Evolutionary conservation across 2,329 filamentous ascomycete genomes (phyloP).

Genomic region (Colletotrichum liaoningense): DNA sequence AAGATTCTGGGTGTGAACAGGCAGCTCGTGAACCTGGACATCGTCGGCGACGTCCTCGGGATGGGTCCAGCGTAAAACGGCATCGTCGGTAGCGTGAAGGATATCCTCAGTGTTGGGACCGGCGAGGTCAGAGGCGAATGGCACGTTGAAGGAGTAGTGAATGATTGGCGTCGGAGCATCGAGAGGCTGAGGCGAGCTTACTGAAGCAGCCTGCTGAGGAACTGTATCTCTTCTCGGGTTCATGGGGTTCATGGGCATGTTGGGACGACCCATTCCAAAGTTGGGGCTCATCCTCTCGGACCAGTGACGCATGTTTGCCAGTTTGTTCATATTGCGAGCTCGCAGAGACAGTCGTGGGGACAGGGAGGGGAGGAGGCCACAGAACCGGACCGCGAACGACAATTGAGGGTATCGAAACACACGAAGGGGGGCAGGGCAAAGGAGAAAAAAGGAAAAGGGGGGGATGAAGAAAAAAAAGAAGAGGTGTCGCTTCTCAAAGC

Average conservation of each 20-base stretch:
- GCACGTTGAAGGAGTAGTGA: constrained; percentile 96
- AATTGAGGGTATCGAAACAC: constrained; percentile 33
- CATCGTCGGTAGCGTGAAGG: constrained; percentile 88
- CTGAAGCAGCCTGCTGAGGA: constrained; percentile 62
- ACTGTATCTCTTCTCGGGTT: constrained; percentile 69
- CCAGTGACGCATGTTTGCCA: constrained; percentile 80
- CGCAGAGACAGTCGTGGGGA: constrained; percentile 40
- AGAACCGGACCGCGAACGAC: constrained; percentile 29
- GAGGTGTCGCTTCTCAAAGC: constrained; percentile 34
- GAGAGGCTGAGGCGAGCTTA: constrained; percentile 76
- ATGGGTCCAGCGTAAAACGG: constrained; percentile 93
- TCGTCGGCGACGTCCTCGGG: constrained; percentile 87
- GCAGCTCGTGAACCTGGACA: constrained; percentile 86
- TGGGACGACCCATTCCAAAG: constrained; percentile 72
- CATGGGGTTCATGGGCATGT: constrained; percentile 66
- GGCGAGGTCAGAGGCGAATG: constrained; percentile 90
- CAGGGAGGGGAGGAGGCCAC: constrained; percentile 38
- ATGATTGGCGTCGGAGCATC: constrained; percentile 72
- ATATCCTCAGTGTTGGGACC: constrained; percentile 96
- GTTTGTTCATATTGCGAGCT: constrained; percentile 72
- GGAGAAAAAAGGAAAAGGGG: constrained; percentile 35
- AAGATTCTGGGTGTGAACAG: constrained; percentile 91
- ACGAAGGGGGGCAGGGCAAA: constrained; percentile 37
- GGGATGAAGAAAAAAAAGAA: constrained; percentile 38
- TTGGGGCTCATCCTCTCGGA: constrained; percentile 76